Base-by-base conservation (phyloP, 2,329 filamentous ascomycete species). In the Penicillium sp. region DNA sequence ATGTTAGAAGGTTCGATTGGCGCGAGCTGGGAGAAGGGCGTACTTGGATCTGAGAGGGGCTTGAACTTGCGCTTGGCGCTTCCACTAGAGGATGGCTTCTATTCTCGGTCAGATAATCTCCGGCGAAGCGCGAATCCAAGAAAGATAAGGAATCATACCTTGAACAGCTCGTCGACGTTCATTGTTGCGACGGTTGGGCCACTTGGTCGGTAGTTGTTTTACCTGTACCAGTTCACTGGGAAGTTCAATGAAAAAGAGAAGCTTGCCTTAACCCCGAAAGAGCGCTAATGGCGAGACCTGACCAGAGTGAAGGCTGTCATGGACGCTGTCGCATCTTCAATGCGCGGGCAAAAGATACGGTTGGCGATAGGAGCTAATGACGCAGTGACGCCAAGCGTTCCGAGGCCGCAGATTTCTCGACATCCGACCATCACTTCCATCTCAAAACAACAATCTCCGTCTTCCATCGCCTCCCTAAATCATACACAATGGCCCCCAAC, bases 151-250 rank as follows among this genome's bases (percentile, higher is more conserved):
- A 13, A 16, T 53, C 54, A 54, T 62, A 78, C 77, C 67, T 78
- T 86, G 75, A 87, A 86, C 14, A 87, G 79, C 43, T 86, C 83
- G 67, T 86, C 83, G 60, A 86, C 80, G 67, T 79, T 84, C 22
- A 82, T 79, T 83, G 86, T 86, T 40, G 51, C 65, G 59, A 61
- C 62, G 57, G 53, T 50, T 43, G 57, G 52, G 40, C 57, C 57
- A 49, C 34, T 47, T 1, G 24, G 11, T 45, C 3, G 16, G 14
- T 32, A 21, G 34, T 18, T 40, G 29, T 21, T n/a, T 27, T 24
- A 18, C 8, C 18, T 1, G 40, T 29, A 31, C 42, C 32, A 34
- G 14, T 27, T 4, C 13, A 6, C 21, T 3, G 3, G 2, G 5
- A 5, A 4, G 4, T n/a, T 11, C 1, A n/a, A 27, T 14, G 14